Percentiles rank a stretch among this genome's conserved stretches.
These are phyloP conservation scores for Hyaloscypha finlandica DNA, from an alignment of 495 filamentous ascomycete species.

Conservation along the genomic window DNA sequence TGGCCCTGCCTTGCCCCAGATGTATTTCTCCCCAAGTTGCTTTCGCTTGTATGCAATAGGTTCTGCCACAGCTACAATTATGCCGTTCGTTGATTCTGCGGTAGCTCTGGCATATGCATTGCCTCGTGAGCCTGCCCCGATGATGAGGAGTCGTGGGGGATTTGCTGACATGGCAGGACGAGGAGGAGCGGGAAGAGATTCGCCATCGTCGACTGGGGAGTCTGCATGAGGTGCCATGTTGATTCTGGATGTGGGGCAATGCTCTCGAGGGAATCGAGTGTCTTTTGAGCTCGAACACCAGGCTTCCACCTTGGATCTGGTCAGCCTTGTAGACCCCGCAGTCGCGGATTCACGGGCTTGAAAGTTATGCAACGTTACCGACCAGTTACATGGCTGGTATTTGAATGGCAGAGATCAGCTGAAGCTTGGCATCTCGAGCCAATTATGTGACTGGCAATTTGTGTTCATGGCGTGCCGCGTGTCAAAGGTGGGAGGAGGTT, in stretches of 20 bases:
- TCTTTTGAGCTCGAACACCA: not conserved
- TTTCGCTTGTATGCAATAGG: conserved; percentile 76
- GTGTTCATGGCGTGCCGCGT: not conserved
- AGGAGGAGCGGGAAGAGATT: conserved; percentile 28
- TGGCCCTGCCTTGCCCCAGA: conserved; percentile 57
- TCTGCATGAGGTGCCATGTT: conserved; percentile 32
- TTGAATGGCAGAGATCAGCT: not conserved
- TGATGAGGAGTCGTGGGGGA: conserved; percentile 69
- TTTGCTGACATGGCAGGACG: conserved; percentile 34
- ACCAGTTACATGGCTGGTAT: not conserved
- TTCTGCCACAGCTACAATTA: conserved; percentile 78
- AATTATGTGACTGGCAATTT: not conserved
- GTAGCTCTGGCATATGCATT: conserved; percentile 73
- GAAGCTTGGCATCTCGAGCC: not conserved
- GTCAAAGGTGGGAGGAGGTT: not conserved
- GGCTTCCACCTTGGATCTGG: not conserved
- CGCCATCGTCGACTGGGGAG: conserved; percentile 18
- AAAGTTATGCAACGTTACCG: not conserved
- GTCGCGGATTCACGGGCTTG: not conserved
- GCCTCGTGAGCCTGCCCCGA: conserved; percentile 87
- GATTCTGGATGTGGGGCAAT: not conserved
- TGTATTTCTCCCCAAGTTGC: conserved; percentile 64
- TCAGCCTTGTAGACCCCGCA: not conserved
- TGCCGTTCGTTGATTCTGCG: conserved; percentile 56
- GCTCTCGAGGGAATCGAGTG: not conserved